Base-by-base conservation (phyloP, 2,329 filamentous ascomycete genomes). In the Cercospora sp. region DNA sequence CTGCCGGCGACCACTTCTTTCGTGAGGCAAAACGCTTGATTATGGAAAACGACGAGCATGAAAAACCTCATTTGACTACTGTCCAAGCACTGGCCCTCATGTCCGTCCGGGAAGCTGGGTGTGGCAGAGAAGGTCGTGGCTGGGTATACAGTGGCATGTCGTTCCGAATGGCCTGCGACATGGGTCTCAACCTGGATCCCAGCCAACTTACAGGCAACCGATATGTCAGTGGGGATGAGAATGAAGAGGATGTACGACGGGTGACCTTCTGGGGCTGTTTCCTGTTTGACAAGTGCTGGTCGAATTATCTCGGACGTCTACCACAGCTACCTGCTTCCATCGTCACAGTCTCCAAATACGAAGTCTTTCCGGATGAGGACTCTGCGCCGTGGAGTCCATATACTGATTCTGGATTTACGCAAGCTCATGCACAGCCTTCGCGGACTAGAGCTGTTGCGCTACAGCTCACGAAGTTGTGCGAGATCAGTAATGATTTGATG, bases 141-240 rank as follows among this genome's bases (percentile, higher is more conserved):
- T 99, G 95, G 95, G 93, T 97, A 3, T 98, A 98, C 79, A 97
- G 93, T 75, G 94, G 95, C 60, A 97, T 99, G 92, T 95, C 92
- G 75, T 98, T 99, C 78, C 90, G 95, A 55, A 98, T 99, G 94
- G 94, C 94, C 0, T 91, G 91, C 78, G 95, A 99, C 75, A 87
- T 99, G 70, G 95, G 95, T 0, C 84, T 99, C 63, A 96, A 97
- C 75, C 87, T 97, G 18, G 91, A 97, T 75, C 87, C 91, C 1
- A 87, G 87, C 18, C 88, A 88, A 8, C 85, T 92, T 67, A 85
- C 86, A 7, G 81, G 82, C 7, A 84, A 78, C 68, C 79, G 77
- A 45, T 70, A 71, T 23, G 67, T 75, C 58, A 75, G 73, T 48
- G 74, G 82, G n/a, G 88, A 89, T 69, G 92, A 97, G 67, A 87